Conservation (phyloP, 768 basidiomycete species). For the Mrakia gelida region DNA sequence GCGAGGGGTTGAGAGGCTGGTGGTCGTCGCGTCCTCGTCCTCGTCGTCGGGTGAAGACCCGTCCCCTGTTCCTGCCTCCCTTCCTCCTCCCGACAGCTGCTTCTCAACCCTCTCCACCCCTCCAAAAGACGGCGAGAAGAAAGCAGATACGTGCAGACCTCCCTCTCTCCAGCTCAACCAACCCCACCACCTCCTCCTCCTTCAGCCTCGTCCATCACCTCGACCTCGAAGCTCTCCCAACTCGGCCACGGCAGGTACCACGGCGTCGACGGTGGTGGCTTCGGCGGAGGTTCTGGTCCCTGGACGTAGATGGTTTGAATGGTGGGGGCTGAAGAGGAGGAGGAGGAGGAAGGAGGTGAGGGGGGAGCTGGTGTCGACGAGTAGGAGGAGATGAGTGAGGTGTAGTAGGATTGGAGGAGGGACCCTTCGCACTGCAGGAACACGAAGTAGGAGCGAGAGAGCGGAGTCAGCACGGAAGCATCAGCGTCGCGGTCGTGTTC, state of each 20-base stretch:
- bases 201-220: background rate
- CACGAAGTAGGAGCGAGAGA: constrained; percentile 36
- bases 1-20: too few species aligned
- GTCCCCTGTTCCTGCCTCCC: too few species aligned
- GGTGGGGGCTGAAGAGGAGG: background rate
- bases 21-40: too few species aligned
- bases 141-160: too few species aligned
- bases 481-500: too few species aligned
- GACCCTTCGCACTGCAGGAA: constrained; percentile 76
- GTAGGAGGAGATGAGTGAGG: constrained; percentile 85
- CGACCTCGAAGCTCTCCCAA: constrained; percentile 2
- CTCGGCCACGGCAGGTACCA: constrained; percentile 23
- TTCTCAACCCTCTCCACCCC: too few species aligned
- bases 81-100: too few species aligned
- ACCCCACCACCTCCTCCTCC: background rate
- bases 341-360: background rate
- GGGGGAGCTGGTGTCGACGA: constrained; percentile 30
- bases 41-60: too few species aligned
- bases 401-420: constrained; percentile 86
- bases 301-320: constrained; percentile 8
- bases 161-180: background rate
- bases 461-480: too few species aligned
- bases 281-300: constrained; percentile 1
- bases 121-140: too few species aligned
- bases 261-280: constrained; percentile 4